phyloP scores from a whole-genome alignment of 805 yeast species.

The Naumovozyma baii region DNA sequence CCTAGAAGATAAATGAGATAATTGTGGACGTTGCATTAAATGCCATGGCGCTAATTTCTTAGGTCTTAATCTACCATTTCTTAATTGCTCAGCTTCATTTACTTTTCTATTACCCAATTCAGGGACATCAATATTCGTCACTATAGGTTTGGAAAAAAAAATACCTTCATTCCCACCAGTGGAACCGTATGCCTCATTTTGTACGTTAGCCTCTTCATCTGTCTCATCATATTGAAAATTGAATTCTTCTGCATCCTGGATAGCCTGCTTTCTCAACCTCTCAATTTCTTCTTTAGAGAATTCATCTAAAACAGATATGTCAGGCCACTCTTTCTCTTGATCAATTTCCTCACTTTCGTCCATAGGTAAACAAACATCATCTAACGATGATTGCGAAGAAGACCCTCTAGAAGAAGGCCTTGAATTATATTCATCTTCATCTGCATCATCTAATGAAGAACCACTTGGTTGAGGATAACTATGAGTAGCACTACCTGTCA shows the following conservation, averaged over 20 bases:
- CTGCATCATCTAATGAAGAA: constrained; percentile 4
- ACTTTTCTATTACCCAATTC: constrained; percentile 35
- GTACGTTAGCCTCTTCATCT: constrained; percentile 17
- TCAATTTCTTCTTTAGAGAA: constrained; percentile 61
- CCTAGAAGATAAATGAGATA: constrained; percentile 4
- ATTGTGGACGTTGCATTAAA: constrained; percentile 20
- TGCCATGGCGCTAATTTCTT: constrained; percentile 71
- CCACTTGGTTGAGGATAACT: not conserved
- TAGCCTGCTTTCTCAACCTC: constrained; percentile 36
- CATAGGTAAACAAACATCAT: constrained; percentile 87
- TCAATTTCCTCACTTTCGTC: constrained; percentile 36
- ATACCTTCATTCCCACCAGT: constrained; percentile 21
- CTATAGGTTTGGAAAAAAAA: constrained; percentile 35
- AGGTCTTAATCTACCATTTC: constrained; percentile 62
- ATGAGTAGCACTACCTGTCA: not conserved
- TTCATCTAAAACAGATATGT: constrained; percentile 61
- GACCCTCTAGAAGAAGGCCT: constrained; percentile 35
- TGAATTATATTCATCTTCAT: constrained; percentile 31
- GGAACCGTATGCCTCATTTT: constrained; percentile 4
- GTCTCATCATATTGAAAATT: constrained; percentile 31
- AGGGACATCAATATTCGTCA: constrained; percentile 37
- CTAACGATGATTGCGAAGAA: constrained; percentile 60
- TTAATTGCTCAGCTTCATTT: constrained; percentile 45
- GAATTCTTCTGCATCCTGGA: constrained; percentile 31
- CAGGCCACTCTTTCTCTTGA: constrained; percentile 61